Evolutionary conservation across 768 basidiomycete genomes (phyloP).

Genomic region (Tricholoma furcatifolium): DNA sequence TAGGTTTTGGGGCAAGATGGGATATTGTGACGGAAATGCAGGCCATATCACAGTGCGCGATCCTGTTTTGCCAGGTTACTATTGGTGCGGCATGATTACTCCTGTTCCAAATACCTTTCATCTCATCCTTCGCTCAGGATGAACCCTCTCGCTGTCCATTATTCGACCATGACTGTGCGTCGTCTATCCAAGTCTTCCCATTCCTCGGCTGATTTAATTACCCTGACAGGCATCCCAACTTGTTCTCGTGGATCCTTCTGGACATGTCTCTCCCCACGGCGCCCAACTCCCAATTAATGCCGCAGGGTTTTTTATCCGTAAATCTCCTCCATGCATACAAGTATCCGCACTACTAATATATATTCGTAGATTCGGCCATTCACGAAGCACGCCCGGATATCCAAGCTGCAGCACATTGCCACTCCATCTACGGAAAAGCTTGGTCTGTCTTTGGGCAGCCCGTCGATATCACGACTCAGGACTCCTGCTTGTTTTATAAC

Average conservation of each 20-base stretch:
- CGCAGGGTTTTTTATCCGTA: conserved; percentile 27
- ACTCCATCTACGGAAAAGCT: conserved; percentile 48
- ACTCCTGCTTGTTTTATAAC: conserved; percentile 42
- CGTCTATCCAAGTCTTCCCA: not conserved
- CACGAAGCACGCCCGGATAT: conserved; percentile 50
- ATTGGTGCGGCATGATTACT: conserved; percentile 16
- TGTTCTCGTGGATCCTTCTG: conserved; percentile 25
- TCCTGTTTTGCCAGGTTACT: conserved; percentile 25
- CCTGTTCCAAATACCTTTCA: not conserved
- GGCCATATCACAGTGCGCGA: conserved; percentile 52
- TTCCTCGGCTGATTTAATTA: not conserved
- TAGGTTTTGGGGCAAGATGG: conserved; percentile 34
- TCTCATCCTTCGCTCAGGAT: conserved; percentile 16
- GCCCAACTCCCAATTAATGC: conserved; percentile 27
- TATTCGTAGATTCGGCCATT: conserved; percentile 32
- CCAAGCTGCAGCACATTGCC: conserved; percentile 45
- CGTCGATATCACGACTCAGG: conserved; percentile 44
- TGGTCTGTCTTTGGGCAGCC: conserved; percentile 44
- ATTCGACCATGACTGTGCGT: conserved; percentile 24
- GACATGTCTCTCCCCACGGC: conserved; percentile 24
- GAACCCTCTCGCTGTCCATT: conserved; percentile 27
- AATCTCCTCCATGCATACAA: not conserved
- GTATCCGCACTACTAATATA: not conserved
- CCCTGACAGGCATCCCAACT: conserved; percentile 23
- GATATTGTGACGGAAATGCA: conserved; percentile 48